A percentile compares a stretch with the other conserved stretches of the same genome.
These are phyloP conservation scores for Chenopodium suecicum DNA, from an alignment of 148 eudicot genomes.

Conservation along the genomic window DNA sequence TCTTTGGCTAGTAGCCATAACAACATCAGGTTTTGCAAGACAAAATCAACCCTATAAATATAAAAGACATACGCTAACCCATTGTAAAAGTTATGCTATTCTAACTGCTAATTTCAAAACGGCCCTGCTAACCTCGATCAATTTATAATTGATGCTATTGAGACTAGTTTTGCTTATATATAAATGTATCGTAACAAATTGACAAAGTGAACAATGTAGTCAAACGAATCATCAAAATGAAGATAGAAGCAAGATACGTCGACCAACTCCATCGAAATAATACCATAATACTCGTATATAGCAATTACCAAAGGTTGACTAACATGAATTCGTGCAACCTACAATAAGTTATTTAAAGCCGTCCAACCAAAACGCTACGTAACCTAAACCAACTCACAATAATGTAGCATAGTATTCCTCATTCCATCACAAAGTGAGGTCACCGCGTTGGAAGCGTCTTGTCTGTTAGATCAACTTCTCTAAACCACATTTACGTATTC, in stretches of 20 bases:
- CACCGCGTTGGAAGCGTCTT: constrained; percentile 10
- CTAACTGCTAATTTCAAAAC: no score
- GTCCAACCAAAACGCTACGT: constrained; percentile 2
- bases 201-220: not conserved
- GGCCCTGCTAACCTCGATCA: no score
- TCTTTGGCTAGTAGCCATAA: no score
- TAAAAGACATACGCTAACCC: no score
- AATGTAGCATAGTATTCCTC: no score
- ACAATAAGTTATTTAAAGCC: not conserved
- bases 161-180: no score
- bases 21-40: no score
- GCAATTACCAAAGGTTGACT: not conserved
- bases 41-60: no score
- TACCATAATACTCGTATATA: not conserved
- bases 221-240: not conserved
- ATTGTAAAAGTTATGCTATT: no score
- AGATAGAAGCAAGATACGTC: not conserved
- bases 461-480: not conserved
- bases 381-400: not conserved
- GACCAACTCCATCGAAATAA: not conserved
- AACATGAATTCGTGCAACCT: no score
- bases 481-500: not conserved
- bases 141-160: no score
- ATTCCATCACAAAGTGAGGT: not conserved
- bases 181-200: no score